phyloP scores from a whole-genome alignment of 2,329 filamentous ascomycete genomes.

The Orbilia quercus region DNA sequence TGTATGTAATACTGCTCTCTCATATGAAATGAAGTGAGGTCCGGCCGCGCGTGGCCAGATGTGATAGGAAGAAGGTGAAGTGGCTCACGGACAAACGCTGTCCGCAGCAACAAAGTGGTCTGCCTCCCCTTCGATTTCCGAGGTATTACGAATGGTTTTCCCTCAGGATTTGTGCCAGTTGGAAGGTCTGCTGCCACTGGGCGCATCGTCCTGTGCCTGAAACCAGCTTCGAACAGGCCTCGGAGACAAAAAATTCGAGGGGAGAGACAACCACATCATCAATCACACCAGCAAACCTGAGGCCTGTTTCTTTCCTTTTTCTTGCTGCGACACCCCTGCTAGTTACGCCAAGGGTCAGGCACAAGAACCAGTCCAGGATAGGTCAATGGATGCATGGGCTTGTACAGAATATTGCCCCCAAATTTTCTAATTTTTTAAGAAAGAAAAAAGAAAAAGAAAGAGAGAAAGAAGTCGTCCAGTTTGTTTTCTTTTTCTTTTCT shows the following conservation, averaged over 20 bases:
- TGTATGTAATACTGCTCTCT: constrained; percentile 19
- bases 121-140: constrained; percentile 11
- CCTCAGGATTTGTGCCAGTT: constrained; percentile 35
- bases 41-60: constrained; percentile 32
- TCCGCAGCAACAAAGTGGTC: constrained; percentile 32
- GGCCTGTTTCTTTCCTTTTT: constrained; percentile 43
- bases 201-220: constrained; percentile 37
- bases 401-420: constrained; percentile 53
- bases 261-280: constrained; percentile 55
- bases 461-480: no score
- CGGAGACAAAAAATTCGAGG: constrained; percentile 51
- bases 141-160: constrained; percentile 6
- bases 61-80: constrained; percentile 43
- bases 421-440: constrained; percentile 44
- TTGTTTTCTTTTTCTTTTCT: constrained; percentile 5
- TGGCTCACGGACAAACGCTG: constrained; percentile 7
- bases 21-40: constrained; percentile 43
- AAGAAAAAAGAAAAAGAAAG: not conserved
- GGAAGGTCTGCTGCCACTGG: constrained; percentile 21
- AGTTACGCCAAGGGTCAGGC: constrained; percentile 48
- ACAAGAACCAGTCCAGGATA: constrained; percentile 49
- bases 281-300: constrained; percentile 29
- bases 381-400: constrained; percentile 52
- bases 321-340: constrained; percentile 35
- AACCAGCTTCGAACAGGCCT: constrained; percentile 47